Conservation (phyloP, 306 rosid species). For the Acacia melanoxylon region DNA sequence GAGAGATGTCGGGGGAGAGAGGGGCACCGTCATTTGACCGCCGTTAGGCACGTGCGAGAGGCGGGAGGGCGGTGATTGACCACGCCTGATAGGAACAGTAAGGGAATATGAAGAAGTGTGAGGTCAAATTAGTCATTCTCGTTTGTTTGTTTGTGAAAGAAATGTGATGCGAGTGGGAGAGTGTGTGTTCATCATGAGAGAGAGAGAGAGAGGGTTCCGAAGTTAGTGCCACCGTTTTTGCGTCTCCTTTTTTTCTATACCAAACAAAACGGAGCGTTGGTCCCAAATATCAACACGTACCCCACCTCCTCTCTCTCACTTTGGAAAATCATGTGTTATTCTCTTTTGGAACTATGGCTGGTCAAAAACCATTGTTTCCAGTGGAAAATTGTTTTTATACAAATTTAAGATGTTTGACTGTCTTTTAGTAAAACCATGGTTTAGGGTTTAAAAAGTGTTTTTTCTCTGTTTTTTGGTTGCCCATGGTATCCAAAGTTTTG, state of each 20-base stretch:
- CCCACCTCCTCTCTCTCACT: not conserved
- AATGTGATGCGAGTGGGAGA: not conserved
- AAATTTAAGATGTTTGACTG: too few species aligned
- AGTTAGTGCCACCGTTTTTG: slow-evolving; percentile 48
- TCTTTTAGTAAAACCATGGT: too few species aligned
- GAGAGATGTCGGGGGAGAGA: slow-evolving; percentile 32
- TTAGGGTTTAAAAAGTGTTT: too few species aligned
- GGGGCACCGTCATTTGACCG: slow-evolving; percentile 89
- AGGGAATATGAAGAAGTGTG: not conserved
- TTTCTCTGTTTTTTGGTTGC: too few species aligned
- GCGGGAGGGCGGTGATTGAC: slow-evolving; percentile 31
- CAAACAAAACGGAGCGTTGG: not conserved
- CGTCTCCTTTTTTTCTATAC: not conserved
- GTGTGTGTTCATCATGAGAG: not conserved
- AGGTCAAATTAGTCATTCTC: not conserved
- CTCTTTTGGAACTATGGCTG: too few species aligned
- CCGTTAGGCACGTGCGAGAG: slow-evolving; percentile 51
- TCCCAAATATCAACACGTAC: not conserved
- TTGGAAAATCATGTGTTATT: too few species aligned
- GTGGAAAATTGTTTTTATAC: too few species aligned
- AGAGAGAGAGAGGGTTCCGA: slow-evolving; percentile 4
- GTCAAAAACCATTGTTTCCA: too few species aligned
- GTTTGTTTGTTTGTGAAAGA: not conserved
- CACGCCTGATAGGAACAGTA: slow-evolving; percentile 30
- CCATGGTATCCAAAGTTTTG: too few species aligned